Conservation (phyloP, 306 rosid genomes). For the Astragalus glycyphyllos region DNA sequence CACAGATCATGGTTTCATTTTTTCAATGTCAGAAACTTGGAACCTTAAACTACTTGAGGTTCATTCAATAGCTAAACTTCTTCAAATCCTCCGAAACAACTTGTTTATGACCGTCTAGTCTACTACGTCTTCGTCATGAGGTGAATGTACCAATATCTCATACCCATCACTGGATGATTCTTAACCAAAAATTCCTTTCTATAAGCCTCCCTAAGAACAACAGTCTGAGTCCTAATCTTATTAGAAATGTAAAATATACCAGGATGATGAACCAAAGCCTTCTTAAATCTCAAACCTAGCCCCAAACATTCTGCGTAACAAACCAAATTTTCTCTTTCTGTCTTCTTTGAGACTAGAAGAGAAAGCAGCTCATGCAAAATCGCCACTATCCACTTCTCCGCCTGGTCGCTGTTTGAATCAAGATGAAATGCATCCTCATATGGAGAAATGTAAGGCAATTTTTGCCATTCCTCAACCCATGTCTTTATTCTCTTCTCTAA, state of each 20-base stretch:
- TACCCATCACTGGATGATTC: slow-evolving; percentile 77
- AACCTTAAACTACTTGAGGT: slow-evolving; percentile 30
- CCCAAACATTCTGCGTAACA: slow-evolving; percentile 76
- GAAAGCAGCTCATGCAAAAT: slow-evolving; percentile 83
- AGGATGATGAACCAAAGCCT: slow-evolving; percentile 82
- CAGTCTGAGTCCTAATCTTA: slow-evolving; percentile 82
- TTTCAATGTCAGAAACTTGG: slow-evolving; percentile 15
- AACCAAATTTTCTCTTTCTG: slow-evolving; percentile 60
- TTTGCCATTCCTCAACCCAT: slow-evolving; percentile 86
- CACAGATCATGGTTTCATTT: neutral
- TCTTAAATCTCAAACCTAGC: slow-evolving; percentile 67
- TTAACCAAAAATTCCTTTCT: slow-evolving; percentile 68
- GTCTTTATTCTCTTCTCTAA: slow-evolving; percentile 68
- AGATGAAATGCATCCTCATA: slow-evolving; percentile 81
- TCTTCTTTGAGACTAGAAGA: slow-evolving; percentile 82
- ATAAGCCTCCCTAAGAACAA: slow-evolving; percentile 82
- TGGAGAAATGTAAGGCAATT: slow-evolving; percentile 84
- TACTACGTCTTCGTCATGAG: slow-evolving; percentile 64
- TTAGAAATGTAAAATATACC: slow-evolving; percentile 83
- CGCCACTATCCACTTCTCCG: slow-evolving; percentile 89
- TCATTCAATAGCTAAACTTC: slow-evolving; percentile 38
- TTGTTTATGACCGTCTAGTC: slow-evolving; percentile 39
- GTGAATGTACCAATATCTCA: slow-evolving; percentile 67
- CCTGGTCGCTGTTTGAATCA: slow-evolving; percentile 63
- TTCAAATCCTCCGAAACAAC: slow-evolving; percentile 21